These are phyloP conservation scores for Lathyrus aphaca DNA, from an alignment of 306 rosid species.

Conservation along the genomic window DNA sequence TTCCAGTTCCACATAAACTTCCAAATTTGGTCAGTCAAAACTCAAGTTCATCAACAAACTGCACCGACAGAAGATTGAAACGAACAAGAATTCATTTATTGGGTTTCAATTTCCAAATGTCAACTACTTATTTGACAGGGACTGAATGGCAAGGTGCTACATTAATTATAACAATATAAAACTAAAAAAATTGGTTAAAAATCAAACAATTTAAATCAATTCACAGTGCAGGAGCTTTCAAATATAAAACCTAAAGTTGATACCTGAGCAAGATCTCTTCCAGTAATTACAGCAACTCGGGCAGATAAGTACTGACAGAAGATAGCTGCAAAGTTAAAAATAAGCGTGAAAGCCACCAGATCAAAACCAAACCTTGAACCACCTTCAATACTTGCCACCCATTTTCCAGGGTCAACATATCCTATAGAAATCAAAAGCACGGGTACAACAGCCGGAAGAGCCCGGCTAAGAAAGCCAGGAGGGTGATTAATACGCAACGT, in stretches of 20 bases:
- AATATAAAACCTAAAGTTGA: constrained; percentile 14
- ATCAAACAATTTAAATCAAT: constrained; percentile 2
- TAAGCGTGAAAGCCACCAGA: constrained; percentile 60
- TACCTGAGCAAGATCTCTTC: constrained; percentile 94
- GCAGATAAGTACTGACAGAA: constrained; percentile 91
- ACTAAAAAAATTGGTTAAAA: constrained; percentile 16
- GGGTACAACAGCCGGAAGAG: constrained; percentile 68
- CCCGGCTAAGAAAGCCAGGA: constrained; percentile 48
- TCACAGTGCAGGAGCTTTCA: constrained; percentile 3
- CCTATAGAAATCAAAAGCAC: constrained; percentile 75
- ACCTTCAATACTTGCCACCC: constrained; percentile 84
- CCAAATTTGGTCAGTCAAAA: constrained; percentile 1
- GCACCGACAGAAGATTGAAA: neutral
- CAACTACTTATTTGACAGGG: constrained; percentile 4
- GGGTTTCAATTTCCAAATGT: constrained; percentile 18
- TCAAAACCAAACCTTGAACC: constrained; percentile 90
- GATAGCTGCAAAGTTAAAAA: constrained; percentile 85
- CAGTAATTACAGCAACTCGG: constrained; percentile 76
- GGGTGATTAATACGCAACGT: constrained; percentile 39
- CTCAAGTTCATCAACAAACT: constrained; percentile 13
- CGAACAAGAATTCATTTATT: constrained; percentile 1
- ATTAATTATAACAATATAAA: neutral
- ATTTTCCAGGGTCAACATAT: constrained; percentile 98
- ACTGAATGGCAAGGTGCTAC: neutral
- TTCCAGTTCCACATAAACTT: neutral